A percentile compares a stretch with the other conserved stretches of the same genome.
Evolutionary conservation across 2,329 filamentous ascomycete species (phyloP).

Genomic region (Sarocladium oryzae): DNA sequence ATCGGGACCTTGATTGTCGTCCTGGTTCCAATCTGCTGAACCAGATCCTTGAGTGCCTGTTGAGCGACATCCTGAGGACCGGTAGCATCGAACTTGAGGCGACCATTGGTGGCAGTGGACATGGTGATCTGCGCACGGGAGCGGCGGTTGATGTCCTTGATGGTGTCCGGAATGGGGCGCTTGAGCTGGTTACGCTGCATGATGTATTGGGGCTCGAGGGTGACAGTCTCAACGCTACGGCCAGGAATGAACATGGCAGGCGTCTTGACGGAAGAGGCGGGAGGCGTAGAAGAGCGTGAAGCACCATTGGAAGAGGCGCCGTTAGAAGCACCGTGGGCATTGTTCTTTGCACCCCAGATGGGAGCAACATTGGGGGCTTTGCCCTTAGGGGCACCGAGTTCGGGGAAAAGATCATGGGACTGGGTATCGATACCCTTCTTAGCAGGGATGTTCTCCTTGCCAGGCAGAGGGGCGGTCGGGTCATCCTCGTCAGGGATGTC

Average conservation of each 20-base stretch:
- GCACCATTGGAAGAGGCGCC: conserved; percentile 49
- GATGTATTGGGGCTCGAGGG: conserved; percentile 69
- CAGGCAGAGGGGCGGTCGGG: conserved; percentile 33
- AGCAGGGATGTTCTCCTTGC: conserved; percentile 1
- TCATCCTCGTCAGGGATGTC: conserved; percentile 78
- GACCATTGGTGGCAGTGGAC: conserved; percentile 63
- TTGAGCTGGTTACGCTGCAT: conserved; percentile 71
- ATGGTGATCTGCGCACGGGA: conserved; percentile 82
- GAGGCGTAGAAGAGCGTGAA: conserved; percentile 56
- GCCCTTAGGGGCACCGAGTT: conserved; percentile 64
- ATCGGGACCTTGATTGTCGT: conserved; percentile 67
- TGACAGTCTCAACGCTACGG: conserved; percentile 70
- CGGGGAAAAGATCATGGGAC: conserved; percentile 90
- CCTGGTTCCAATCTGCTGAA: conserved; percentile 79
- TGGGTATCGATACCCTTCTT: conserved; percentile 62
- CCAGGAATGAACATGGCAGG: conserved; percentile 71
- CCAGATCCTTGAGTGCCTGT: conserved; percentile 82
- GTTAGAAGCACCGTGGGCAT: conserved; percentile 44
- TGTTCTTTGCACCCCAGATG: conserved; percentile 71
- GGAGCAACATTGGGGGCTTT: conserved; percentile 60
- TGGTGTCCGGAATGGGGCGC: conserved; percentile 75
- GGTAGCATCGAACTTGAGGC: conserved; percentile 74
- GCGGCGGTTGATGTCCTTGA: conserved; percentile 88
- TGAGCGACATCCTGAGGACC: conserved; percentile 79
- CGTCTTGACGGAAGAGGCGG: conserved; percentile 32